Evolutionary conservation across 768 basidiomycete genomes (phyloP), one percentile per base, ranked within the genome.

Genomic region (Rhodotorula kratochvilovae): DNA sequence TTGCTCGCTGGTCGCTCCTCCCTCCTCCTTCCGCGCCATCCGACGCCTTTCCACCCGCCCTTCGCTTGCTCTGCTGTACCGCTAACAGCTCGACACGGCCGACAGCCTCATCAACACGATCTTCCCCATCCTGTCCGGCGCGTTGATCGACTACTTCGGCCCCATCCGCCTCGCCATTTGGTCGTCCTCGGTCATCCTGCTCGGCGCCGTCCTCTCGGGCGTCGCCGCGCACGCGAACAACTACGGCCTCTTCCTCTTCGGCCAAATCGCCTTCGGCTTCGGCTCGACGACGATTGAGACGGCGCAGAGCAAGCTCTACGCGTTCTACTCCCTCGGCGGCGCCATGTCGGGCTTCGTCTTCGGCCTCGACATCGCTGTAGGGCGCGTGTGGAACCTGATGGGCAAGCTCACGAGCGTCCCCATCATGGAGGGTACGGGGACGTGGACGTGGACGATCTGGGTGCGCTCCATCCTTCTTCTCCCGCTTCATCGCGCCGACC

Each of bases 101-200:
- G 56, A 55, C 42, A 31, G 25, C 11, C 61, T 71, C n/a, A 59
- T 71, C 65, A 71, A 71, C 56, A 71, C 70, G 1, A 42, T 71
- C 46, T 27, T 71, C 17, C 70, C 70, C 2, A 61, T 71, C 29
- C 13, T 71, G 2, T 63, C 55, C 1, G 70, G 70, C 15, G 36
- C 63, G 39, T 39, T 54, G 4, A 62, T 71, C 46, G 70, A 71
- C 42, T 71, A 63, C 61, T 67, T 48, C 25, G 70, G 70, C 2
- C 61, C 70, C 17, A 5, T 67, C 21, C 29, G 56, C 11, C 25
- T 36, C 16, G 48, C 45, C 16, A 0, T 71, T n/a, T 54, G n/a
- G 17, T 42, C 65, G 31, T 48, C 55, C 3, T 13, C 60, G 0
- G 19, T 71, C 13, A 63, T 71, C 56, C 51, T 71, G 2, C 5